Base-by-base conservation (phyloP, 2,329 filamentous ascomycete species). In the Pseudogymnoascus sp. region DNA sequence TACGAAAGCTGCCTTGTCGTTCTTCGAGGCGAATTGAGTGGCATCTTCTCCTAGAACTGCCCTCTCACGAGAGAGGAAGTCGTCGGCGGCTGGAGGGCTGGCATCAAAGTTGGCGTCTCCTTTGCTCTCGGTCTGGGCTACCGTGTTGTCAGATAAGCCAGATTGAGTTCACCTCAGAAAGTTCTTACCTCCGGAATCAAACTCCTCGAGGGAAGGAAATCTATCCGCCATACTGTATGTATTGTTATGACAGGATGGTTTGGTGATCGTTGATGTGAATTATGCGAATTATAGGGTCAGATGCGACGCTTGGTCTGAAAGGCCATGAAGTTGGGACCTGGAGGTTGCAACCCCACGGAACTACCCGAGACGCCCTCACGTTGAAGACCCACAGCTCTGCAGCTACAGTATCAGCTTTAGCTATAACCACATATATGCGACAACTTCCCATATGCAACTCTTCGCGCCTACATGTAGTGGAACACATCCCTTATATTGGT, bases 21-120 rank as follows among this genome's bases (percentile, higher is more conserved):
- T 86, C 65, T 86, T 83, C 33, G 90, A 89, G 67, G 88, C 83
- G 76, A 99, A 99, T 79, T 93, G 90, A 71, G 92, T 85, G 65
- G 95, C 95, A 76, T 97, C 95, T 67, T 96, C 95, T 68, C 95
- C 95, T 7, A 99, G 86, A 17, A 88, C 78, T 66, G 92, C 95
- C 73, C 92, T 91, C 79, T 99, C 95, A 69, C 93, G 90, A 67
- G 90, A 87, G 59, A 97, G 85, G 76, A 99, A 97, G 77, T 96
- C 91, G 72, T 91, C 87, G 66, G 84, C 81, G 33, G 88, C 87
- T 31, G 84, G 80, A 9, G 82, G 79, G 66, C 80, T 82, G 66
- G 82, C 80, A 38, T 85, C 76, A 63, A 78, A 75, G 65, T 80
- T 76, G 65, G 67, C 70, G 66, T 69, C 77, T 72, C 79, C 81